These are phyloP conservation scores for Lactifluus piperatus DNA, from an alignment of 768 basidiomycete species.

Conservation along the genomic window DNA sequence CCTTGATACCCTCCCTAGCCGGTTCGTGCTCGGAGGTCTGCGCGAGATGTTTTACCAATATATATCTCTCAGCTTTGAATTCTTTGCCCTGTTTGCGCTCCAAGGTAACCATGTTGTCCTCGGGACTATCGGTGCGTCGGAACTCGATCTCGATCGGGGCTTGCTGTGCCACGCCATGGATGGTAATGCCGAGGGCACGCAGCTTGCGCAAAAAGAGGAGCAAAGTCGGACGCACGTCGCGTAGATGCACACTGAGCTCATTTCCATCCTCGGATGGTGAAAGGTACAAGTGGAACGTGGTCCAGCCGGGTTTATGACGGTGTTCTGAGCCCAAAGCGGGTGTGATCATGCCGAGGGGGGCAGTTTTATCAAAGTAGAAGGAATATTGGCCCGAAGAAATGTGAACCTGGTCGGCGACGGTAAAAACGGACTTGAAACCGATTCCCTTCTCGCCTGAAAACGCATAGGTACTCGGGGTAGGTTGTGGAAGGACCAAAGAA, in stretches of 20 bases:
- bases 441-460: conserved; percentile 26
- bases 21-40: conserved; percentile 13
- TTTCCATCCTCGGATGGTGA: conserved; percentile 3
- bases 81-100: neutral
- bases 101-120: neutral
- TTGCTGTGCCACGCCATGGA: neutral
- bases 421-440: conserved; percentile 27
- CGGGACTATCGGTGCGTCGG: conserved; percentile 1
- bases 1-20: conserved; percentile 14
- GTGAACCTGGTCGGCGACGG: conserved; percentile 22
- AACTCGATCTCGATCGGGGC: neutral
- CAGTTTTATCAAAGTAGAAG: conserved; percentile 20
- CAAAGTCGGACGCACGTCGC: conserved; percentile 18
- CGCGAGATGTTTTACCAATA: conserved; percentile 14
- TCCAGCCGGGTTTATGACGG: conserved; percentile 18
- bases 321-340: conserved; percentile 11
- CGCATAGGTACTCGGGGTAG: too few species aligned
- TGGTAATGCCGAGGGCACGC: conserved; percentile 12
- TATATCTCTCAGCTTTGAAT: neutral
- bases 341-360: conserved; percentile 24
- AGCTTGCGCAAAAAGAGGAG: conserved; percentile 24
- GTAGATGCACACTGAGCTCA: conserved; percentile 15
- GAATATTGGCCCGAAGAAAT: conserved; percentile 21
- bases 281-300: conserved; percentile 21
- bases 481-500: too few species aligned